phyloP scores from a whole-genome alignment of 805 yeast genomes.

The Ogataea saltuana region DNA sequence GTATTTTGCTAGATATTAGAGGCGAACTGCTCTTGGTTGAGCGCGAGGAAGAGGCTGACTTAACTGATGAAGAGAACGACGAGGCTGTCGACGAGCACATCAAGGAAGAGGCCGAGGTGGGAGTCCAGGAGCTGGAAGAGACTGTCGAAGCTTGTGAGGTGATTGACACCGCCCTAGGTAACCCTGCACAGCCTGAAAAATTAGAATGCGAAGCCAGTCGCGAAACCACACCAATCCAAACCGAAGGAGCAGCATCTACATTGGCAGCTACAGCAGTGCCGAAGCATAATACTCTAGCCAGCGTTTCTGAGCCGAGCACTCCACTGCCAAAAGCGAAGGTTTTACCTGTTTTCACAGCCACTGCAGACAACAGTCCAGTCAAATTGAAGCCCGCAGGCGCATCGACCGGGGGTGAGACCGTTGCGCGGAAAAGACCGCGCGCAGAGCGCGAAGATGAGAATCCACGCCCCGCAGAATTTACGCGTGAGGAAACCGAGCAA shows the following conservation, averaged over 20 bases:
- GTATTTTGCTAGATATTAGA: conserved; percentile 68
- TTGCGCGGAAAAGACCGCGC: conserved; percentile 10
- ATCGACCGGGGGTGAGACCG: neutral
- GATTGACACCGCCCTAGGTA: neutral
- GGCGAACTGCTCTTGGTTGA: conserved; percentile 47
- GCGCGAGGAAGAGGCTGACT: conserved; percentile 15
- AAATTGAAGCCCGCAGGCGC: neutral
- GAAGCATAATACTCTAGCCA: neutral
- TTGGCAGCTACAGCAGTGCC: neutral
- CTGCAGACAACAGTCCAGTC: conserved; percentile 1
- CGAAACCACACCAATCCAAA: neutral
- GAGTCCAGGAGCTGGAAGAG: neutral
- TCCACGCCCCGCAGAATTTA: conserved; percentile 4
- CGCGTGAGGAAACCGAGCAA: conserved; percentile 29
- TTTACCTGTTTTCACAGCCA: too few species aligned
- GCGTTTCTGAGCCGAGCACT: neutral
- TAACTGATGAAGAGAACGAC: conserved; percentile 14
- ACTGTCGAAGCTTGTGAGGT: neutral
- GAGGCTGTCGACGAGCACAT: conserved; percentile 4
- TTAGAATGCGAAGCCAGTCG: neutral
- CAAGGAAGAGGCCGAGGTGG: conserved; percentile 12
- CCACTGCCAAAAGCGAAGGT: neutral
- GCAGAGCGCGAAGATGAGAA: conserved; percentile 11
- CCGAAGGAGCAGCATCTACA: neutral
- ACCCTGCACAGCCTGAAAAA: neutral